Conservation (phyloP, 208 protist species). For the Kentomonas sorsogonicus region DNA sequence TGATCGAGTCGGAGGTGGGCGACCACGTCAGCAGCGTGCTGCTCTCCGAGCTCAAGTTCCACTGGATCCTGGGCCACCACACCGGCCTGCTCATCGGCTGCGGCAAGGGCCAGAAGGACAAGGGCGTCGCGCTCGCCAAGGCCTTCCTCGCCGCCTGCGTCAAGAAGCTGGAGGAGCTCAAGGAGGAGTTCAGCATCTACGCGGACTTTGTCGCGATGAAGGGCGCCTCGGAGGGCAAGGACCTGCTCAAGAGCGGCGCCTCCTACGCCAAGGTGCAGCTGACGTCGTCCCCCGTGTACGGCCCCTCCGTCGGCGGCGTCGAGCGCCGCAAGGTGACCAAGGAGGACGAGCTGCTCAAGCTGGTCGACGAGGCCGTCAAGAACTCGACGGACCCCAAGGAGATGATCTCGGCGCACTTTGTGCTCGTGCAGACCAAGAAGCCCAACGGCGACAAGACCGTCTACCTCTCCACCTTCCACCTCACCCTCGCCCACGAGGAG, state of each 20-base stretch:
- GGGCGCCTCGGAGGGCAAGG: conserved; percentile 35
- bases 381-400: conserved; percentile 31
- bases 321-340: conserved; percentile 30
- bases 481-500: conserved; percentile 40
- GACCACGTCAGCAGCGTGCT: no score
- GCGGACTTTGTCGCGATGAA: conserved; percentile 49
- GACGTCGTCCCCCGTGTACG: conserved; percentile 62
- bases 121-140: conserved; percentile 29
- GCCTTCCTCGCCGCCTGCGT: conserved; percentile 44
- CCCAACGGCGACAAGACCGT: conserved; percentile 24
- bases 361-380: conserved; percentile 34
- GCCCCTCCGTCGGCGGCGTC: conserved; percentile 46
- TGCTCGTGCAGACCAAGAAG: conserved; percentile 58
- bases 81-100: conserved; percentile 41
- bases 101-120: conserved; percentile 22
- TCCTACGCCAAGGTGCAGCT: conserved; percentile 39
- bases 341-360: conserved; percentile 21
- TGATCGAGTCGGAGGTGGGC: conserved; percentile 32
- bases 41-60: conserved; percentile 40
- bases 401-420: conserved; percentile 57
- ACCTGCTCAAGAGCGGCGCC: conserved; percentile 53
- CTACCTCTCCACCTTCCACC: conserved; percentile 60
- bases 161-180: conserved; percentile 30
- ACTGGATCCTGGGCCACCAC: conserved; percentile 62
- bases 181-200: conserved; percentile 49